These are phyloP conservation scores for Epichloe typhina DNA, from an alignment of 2,329 filamentous ascomycete genomes.

Conservation along the genomic window DNA sequence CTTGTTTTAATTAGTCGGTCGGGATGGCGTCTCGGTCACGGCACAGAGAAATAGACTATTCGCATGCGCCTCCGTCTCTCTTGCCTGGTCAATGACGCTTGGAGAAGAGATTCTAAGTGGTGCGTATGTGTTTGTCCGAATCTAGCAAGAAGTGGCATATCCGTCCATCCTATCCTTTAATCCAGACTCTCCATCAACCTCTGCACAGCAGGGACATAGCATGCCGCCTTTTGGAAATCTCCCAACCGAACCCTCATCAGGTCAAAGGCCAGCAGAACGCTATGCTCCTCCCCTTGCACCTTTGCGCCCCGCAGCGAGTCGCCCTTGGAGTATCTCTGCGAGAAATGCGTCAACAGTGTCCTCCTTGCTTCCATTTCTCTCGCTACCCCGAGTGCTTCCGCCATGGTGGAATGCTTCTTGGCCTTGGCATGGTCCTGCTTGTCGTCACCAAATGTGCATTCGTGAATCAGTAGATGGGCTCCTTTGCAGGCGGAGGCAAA, in stretches of 20 bases:
- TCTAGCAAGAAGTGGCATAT: neutral
- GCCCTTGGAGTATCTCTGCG: conserved; percentile 74
- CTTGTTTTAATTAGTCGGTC: neutral
- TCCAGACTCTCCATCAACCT: conserved; percentile 33
- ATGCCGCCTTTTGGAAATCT: conserved; percentile 54
- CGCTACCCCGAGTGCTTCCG: conserved; percentile 71
- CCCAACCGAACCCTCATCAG: conserved; percentile 62
- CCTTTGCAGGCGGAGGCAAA: conserved; percentile 62
- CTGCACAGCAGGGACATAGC: conserved; percentile 44
- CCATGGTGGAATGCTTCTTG: conserved; percentile 84
- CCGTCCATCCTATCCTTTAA: neutral
- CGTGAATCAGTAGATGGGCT: conserved; percentile 79
- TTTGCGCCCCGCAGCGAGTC: conserved; percentile 16
- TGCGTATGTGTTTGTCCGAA: neutral
- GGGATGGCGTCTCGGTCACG: neutral
- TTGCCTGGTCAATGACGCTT: too few species aligned
- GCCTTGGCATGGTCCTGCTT: conserved; percentile 62
- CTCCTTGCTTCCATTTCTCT: conserved; percentile 65
- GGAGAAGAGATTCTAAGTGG: too few species aligned
- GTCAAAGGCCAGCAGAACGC: conserved; percentile 61
- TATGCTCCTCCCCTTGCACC: conserved; percentile 23
- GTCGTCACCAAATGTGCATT: conserved; percentile 91
- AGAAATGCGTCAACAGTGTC: conserved; percentile 86
- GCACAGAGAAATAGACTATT: neutral
- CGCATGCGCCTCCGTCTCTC: too few species aligned